Evolutionary conservation across 306 rosid genomes (phyloP).

Genomic region (Dalbergia oliveri): DNA sequence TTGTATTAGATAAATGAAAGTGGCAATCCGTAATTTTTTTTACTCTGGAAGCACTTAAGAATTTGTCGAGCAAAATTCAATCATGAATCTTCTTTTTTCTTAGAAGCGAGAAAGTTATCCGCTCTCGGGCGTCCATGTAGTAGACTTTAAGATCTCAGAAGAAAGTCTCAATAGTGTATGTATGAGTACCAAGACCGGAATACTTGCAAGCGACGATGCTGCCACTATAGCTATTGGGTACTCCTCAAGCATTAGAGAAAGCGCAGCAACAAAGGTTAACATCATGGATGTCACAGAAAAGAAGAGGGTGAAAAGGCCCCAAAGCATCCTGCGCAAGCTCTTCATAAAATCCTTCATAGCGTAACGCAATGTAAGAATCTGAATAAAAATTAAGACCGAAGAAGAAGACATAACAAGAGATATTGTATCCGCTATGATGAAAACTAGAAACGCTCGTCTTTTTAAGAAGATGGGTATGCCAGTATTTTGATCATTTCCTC

Average conservation of each 20-base stretch:
- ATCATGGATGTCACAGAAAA: conserved; percentile 11
- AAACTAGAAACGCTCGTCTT: too few species aligned
- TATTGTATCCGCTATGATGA: too few species aligned
- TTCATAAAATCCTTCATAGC: not conserved
- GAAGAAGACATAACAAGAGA: too few species aligned
- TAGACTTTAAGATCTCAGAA: not conserved
- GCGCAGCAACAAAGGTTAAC: not conserved
- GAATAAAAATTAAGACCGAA: not conserved
- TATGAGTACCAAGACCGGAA: not conserved
- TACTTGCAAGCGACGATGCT: not conserved
- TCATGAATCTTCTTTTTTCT: too few species aligned
- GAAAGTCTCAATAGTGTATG: not conserved
- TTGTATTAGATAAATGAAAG: too few species aligned
- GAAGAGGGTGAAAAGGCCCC: not conserved
- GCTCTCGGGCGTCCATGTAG: too few species aligned
- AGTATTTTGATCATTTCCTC: too few species aligned
- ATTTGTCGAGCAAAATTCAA: too few species aligned
- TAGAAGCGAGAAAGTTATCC: too few species aligned
- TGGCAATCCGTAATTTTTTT: too few species aligned
- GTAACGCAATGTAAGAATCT: conserved; percentile 7
- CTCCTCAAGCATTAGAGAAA: not conserved
- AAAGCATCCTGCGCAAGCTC: conserved; percentile 3
- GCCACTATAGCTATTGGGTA: not conserved
- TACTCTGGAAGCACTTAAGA: too few species aligned
- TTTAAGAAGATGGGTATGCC: too few species aligned